Evolutionary conservation across 2,329 filamentous ascomycete genomes (phyloP).

Genomic region (Periconia sp.): DNA sequence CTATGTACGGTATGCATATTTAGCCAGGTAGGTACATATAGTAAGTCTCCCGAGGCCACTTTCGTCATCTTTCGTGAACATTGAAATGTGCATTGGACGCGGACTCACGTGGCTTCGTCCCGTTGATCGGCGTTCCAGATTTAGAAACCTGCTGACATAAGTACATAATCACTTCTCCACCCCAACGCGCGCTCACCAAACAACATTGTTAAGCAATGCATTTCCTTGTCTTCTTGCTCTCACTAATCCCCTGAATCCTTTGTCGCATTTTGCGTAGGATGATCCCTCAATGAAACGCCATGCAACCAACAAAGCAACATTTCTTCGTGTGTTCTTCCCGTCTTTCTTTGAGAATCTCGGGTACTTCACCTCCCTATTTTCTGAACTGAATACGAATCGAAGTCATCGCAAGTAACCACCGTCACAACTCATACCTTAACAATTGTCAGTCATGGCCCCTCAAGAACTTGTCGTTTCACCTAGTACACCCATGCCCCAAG

Average conservation of each 20-base stretch:
- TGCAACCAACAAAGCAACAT: slow-evolving; percentile 1
- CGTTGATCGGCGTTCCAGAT: too few species aligned
- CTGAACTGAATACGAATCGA: neutral
- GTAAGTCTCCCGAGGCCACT: neutral
- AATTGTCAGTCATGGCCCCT: slow-evolving; percentile 6
- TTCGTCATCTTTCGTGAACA: neutral
- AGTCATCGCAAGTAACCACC: neutral
- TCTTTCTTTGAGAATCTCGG: neutral
- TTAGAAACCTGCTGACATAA: neutral
- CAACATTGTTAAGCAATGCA: neutral
- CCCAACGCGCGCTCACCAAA: neutral
- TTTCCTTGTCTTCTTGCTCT: neutral
- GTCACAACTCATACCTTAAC: neutral
- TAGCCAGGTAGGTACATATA: too few species aligned
- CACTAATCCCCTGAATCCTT: neutral
- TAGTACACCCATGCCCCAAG: slow-evolving; percentile 25
- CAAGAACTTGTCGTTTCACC: slow-evolving; percentile 25
- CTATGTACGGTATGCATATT: too few species aligned
- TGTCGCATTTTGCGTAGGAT: slow-evolving; percentile 2
- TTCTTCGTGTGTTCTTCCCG: neutral
- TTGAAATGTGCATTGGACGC: neutral
- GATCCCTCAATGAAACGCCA: neutral
- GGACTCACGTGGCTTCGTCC: neutral
- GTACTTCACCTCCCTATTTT: neutral
- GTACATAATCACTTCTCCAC: neutral